Conservation (phyloP, 2,329 filamentous ascomycete species). For the Rhinocladiella similis region DNA sequence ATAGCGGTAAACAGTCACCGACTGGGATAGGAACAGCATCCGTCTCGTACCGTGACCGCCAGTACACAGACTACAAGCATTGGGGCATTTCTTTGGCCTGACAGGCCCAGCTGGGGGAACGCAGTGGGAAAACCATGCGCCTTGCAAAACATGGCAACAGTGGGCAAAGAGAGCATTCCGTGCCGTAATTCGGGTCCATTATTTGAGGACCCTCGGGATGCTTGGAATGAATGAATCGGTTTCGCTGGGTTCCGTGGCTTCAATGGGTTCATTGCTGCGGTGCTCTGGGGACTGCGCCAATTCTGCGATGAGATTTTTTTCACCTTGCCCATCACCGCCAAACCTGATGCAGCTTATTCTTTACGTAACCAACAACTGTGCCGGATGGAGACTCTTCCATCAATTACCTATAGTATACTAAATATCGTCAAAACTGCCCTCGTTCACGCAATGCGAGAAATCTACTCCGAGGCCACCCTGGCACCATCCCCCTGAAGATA, state of each 20-base stretch:
- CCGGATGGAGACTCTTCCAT: constrained; percentile 15
- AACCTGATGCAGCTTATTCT: constrained; percentile 33
- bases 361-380: constrained; percentile 43
- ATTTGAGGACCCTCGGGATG: constrained; percentile 23
- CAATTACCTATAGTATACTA: background rate
- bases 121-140: constrained; percentile 3
- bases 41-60: too few relatives aligned
- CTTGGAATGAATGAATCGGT: too few relatives aligned
- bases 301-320: constrained; percentile 21
- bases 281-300: constrained; percentile 12
- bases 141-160: background rate
- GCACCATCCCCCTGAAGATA: constrained; percentile 4
- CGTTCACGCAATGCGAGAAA: background rate
- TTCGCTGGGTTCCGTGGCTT: too few relatives aligned
- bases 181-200: constrained; percentile 21
- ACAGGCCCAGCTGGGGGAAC: too few relatives aligned
- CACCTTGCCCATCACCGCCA: constrained; percentile 20
- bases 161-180: constrained; percentile 12
- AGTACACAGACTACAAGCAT: too few relatives aligned
- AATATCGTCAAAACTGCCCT: background rate
- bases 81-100: too few relatives aligned
- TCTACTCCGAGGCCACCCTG: background rate
- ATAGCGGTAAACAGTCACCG: background rate
- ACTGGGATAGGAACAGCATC: too few relatives aligned
- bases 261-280: too few relatives aligned